Evolutionary conservation across 257 asterid genomes (phyloP).

Genomic region (Misopates orontium): DNA sequence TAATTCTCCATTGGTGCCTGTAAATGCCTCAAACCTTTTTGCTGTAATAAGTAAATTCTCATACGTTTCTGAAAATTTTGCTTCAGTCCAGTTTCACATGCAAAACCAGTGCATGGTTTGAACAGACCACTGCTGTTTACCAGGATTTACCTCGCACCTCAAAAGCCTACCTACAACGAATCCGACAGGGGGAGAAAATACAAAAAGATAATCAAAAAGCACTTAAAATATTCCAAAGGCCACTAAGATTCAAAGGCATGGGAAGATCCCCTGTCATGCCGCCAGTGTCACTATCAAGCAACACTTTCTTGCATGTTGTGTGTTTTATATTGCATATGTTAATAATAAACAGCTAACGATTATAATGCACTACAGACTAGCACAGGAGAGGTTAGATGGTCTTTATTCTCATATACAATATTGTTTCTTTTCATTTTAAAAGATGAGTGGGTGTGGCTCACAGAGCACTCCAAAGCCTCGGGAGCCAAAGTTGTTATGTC

Average conservation of each 20-base stretch:
- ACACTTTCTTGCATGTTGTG: conserved; percentile 24
- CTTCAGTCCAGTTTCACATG: neutral
- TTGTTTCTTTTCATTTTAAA: conserved; percentile 24
- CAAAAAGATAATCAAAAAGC: conserved; percentile 1
- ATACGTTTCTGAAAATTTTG: neutral
- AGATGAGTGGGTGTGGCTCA: conserved; percentile 34
- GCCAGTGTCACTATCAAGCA: conserved; percentile 39
- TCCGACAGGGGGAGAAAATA: neutral
- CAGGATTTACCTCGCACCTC: neutral
- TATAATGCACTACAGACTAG: conserved; percentile 43
- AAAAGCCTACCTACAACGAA: conserved; percentile 6
- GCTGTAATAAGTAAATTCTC: conserved; percentile 1
- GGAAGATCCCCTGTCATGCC: conserved; percentile 36
- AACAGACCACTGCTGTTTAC: neutral
- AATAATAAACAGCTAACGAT: conserved; percentile 16
- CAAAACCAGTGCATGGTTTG: neutral
- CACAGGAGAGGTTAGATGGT: conserved; percentile 30
- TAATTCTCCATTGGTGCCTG: too few species aligned
- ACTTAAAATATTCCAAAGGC: conserved; percentile 19
- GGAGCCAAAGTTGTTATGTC: conserved; percentile 51
- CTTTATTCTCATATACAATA: conserved; percentile 28
- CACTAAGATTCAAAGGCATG: conserved; percentile 37
- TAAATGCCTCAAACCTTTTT: neutral
- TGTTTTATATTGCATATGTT: neutral
- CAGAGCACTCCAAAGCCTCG: conserved; percentile 43